Conservation (phyloP, 2,329 filamentous ascomycete species). For the Aspergillus sp. region DNA sequence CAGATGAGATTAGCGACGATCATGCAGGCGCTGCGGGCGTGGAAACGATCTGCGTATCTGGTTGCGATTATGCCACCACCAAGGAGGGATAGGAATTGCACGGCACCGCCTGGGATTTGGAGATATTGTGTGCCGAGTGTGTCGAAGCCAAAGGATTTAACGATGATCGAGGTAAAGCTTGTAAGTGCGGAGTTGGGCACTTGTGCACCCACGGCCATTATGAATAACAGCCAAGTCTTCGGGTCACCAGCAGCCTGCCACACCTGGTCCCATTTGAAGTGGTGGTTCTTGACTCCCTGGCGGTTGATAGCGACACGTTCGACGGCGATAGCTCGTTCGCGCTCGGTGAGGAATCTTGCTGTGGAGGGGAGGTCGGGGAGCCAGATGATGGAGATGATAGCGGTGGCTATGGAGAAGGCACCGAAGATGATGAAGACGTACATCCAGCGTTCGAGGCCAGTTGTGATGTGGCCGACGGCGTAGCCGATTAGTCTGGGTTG, state of each 20-base stretch:
- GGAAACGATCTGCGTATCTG: constrained; percentile 39
- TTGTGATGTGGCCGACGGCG: constrained; percentile 53
- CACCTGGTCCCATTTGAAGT: constrained; percentile 43
- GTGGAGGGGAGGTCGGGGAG: constrained; percentile 42
- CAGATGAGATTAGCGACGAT: constrained; percentile 50
- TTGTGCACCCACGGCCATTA: constrained; percentile 48
- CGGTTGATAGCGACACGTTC: constrained; percentile 47
- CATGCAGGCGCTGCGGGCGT: constrained; percentile 50
- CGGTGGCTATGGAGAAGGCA: constrained; percentile 29
- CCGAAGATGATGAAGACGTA: constrained; percentile 54
- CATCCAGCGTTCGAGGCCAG: constrained; percentile 47
- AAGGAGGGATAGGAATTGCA: constrained; percentile 51
- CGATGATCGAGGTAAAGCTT: constrained; percentile 44
- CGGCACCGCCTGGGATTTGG: constrained; percentile 54
- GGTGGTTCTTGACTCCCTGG: constrained; percentile 49
- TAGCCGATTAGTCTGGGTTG: constrained; percentile 45
- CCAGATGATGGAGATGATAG: constrained; percentile 30
- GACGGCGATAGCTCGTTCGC: constrained; percentile 43
- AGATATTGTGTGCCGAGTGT: constrained; percentile 51
- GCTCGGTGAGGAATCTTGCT: constrained; percentile 37
- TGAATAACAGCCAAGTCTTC: constrained; percentile 55
- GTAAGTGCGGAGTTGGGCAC: constrained; percentile 53
- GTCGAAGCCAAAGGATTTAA: constrained; percentile 43
- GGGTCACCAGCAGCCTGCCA: constrained; percentile 46
- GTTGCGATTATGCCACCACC: constrained; percentile 48